Conservation (phyloP, 2,329 filamentous ascomycete genomes). For the Hymenoscyphus albidus region DNA sequence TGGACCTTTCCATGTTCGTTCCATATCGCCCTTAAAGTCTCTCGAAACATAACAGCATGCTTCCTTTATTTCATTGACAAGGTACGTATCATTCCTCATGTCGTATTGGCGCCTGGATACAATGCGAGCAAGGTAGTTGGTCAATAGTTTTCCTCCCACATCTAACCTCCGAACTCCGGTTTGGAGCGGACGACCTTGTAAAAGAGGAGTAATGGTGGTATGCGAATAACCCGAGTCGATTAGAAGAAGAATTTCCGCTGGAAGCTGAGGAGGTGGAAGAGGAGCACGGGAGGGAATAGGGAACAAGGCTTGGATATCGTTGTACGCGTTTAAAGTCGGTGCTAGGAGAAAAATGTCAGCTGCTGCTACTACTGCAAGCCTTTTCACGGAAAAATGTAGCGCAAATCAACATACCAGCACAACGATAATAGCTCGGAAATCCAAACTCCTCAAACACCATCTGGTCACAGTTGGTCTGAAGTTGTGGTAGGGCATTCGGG, state of each 20-base stretch:
- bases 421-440: constrained; percentile 80
- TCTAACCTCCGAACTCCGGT: constrained; percentile 79
- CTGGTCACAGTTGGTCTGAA: constrained; percentile 91
- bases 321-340: constrained; percentile 75
- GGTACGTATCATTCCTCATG: constrained; percentile 88
- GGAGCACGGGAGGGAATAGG: constrained; percentile 51
- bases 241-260: constrained; percentile 78
- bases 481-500: constrained; percentile 71
- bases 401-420: constrained; percentile 50
- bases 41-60: constrained; percentile 76
- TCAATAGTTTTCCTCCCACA: constrained; percentile 87
- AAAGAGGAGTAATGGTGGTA: constrained; percentile 83
- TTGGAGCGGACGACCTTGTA: constrained; percentile 76
- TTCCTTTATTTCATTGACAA: constrained; percentile 97
- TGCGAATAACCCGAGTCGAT: constrained; percentile 92
- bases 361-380: not conserved
- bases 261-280: constrained; percentile 42
- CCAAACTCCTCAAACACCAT: constrained; percentile 97
- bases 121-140: constrained; percentile 86
- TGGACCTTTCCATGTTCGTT: constrained; percentile 78
- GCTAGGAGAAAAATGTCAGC: constrained; percentile 43
- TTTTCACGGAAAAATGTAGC: not conserved
- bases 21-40: constrained; percentile 74
- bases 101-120: constrained; percentile 91
- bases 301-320: constrained; percentile 68